Evolutionary conservation across 108 stramenopile genomes (phyloP).

Genomic region (Stephanodiscus minutulus): DNA sequence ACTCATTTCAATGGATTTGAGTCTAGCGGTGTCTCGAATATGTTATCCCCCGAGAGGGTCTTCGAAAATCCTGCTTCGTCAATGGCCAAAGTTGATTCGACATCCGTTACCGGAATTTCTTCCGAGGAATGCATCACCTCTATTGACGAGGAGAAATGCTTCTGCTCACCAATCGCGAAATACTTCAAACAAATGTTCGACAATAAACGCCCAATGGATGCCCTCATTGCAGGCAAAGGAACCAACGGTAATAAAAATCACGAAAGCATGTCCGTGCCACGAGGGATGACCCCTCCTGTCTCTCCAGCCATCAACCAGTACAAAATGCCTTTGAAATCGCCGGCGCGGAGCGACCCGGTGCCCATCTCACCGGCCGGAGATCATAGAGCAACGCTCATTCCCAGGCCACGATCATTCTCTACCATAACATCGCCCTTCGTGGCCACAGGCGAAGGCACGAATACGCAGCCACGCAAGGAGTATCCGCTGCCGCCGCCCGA

Average conservation of each 20-base stretch:
- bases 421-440: conserved; percentile 6
- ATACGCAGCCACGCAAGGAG: not conserved
- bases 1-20: not conserved
- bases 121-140: not conserved
- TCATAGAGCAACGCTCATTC: not conserved
- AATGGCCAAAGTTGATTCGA: not conserved
- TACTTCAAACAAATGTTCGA: conserved; percentile 20
- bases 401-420: not conserved
- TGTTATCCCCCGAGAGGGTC: not conserved
- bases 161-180: conserved; percentile 33
- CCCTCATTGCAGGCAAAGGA: not conserved
- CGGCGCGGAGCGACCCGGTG: conserved; percentile 33
- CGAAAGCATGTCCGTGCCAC: not conserved
- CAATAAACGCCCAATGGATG: not conserved
- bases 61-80: not conserved
- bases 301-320: conserved; percentile 15
- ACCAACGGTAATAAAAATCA: not conserved
- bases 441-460: not conserved
- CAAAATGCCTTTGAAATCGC: conserved; percentile 35
- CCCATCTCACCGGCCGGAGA: conserved; percentile 24
- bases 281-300: not conserved
- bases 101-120: not conserved
- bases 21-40: not conserved
- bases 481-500: conserved; percentile 52
- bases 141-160: conserved; percentile 7